Base-by-base conservation (phyloP, 345 rosid genomes). In the Combretum micranthum region DNA sequence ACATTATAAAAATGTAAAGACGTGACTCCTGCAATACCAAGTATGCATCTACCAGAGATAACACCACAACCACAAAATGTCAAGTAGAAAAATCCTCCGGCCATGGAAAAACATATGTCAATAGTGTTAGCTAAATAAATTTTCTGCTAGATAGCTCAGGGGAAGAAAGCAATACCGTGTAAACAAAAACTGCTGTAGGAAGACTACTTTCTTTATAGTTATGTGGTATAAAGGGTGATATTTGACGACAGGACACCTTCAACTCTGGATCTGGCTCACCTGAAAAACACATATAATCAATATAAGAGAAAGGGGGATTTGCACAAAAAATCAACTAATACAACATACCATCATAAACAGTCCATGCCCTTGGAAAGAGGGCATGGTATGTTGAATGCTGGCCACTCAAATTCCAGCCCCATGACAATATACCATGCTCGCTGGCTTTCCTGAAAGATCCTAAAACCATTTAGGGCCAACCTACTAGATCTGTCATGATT, bases 251-350 rank as follows among this genome's bases (percentile, higher is more conserved):
- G 42, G 99, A 93, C 43, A 93, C 75, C 76, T 88, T 93, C 79
- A 93, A 69, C 12, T 93, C 99, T 23, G 99, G 97, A 55, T 93
- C 99, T 44, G 99, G 99, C 77, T 93, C 99, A 67, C 97, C 99
- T 93, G 60, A 54, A 37, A 53, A 47, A 26, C 39, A 20, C 25
- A 20, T 47, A 26, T 57, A 26, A 51, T 42, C 18, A 47, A 47
- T 13, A 2, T 57, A 45, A 14, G 16, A 46, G 47, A 20, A 43
- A 16, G 47, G 16, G 21, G 42, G 47, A n/a, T 15, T 47, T 14
- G 26, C 39, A 32, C 0, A 57, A 47, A 57, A 23, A 44, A 20
- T 46, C 47, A 25, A 48, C 54, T 23, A 32, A 19, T 20, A 20
- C 13, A 39, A 9, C 39, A 50, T 84, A 91, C 99, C 99, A 79